Percentiles rank a stretch among this genome's conserved stretches.
phyloP scores from a whole-genome alignment of 1,284 basidiomycete species.

The Cutaneotrichosporon sp. region DNA sequence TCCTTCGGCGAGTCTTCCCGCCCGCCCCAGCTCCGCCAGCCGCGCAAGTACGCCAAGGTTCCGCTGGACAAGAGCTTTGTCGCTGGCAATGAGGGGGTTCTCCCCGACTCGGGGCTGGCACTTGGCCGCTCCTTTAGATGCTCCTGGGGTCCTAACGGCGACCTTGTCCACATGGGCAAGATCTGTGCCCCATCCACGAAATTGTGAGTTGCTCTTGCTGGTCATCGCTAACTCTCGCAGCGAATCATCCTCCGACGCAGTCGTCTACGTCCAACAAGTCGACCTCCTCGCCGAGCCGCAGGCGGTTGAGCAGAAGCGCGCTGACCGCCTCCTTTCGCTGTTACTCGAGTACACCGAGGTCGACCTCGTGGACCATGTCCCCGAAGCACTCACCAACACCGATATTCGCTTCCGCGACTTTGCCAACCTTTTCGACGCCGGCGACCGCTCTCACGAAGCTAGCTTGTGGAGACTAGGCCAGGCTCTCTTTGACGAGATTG shows the following conservation, averaged over 20 bases:
- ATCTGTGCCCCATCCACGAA: conserved; percentile 56
- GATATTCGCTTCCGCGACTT: conserved; percentile 76
- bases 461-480: conserved; percentile 78
- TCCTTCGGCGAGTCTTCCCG: conserved; percentile 69
- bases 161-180: conserved; percentile 68
- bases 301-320: conserved; percentile 51
- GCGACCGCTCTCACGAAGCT: conserved; percentile 71
- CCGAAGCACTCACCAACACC: conserved; percentile 57
- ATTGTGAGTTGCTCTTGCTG: conserved; percentile 33
- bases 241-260: conserved; percentile 24
- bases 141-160: conserved; percentile 80
- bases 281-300: conserved; percentile 26
- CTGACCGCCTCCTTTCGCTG: conserved; percentile 68
- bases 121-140: conserved; percentile 85
- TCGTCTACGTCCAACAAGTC: conserved; percentile 30
- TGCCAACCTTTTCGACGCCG: conserved; percentile 63
- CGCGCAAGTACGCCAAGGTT: conserved; percentile 40
- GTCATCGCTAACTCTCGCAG: conserved; percentile 20
- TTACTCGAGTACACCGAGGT: conserved; percentile 75
- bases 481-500: conserved; percentile 80
- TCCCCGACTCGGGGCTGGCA: conserved; percentile 75
- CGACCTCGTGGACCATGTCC: conserved; percentile 54
- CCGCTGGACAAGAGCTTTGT: conserved; percentile 30
- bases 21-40: conserved; percentile 57
- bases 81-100: conserved; percentile 59